Evolutionary conservation across 2,329 filamentous ascomycete genomes (phyloP).

Genomic region (Remersonia thermophila): DNA sequence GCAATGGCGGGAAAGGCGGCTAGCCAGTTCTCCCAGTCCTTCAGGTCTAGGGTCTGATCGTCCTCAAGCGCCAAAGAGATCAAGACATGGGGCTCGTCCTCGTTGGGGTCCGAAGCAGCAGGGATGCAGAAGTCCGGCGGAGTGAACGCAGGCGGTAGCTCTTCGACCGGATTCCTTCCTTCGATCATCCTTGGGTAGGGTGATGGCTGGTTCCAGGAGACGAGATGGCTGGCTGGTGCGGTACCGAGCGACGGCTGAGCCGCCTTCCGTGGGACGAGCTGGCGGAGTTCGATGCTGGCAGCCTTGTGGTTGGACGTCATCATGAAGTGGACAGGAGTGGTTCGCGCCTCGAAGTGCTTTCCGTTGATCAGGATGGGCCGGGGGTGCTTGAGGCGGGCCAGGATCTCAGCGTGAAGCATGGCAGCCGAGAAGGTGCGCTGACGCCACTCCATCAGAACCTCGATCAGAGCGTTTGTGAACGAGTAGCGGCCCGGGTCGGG

Average conservation of each 20-base stretch:
- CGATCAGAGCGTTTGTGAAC: slow-evolving; percentile 46
- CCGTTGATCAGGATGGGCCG: slow-evolving; percentile 45
- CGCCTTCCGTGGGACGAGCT: slow-evolving; percentile 21
- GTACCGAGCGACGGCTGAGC: slow-evolving; percentile 20
- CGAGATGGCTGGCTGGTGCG: slow-evolving; percentile 22
- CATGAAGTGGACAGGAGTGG: slow-evolving; percentile 50
- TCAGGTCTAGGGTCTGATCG: slow-evolving; percentile 43
- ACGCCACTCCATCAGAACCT: slow-evolving; percentile 46
- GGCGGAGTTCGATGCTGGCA: slow-evolving; percentile 44
- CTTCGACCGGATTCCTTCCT: slow-evolving; percentile 7
- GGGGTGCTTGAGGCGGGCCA: slow-evolving; percentile 48
- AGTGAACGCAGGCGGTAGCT: slow-evolving; percentile 1
- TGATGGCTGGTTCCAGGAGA: slow-evolving; percentile 6
- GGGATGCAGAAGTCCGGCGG: slow-evolving; percentile 10
- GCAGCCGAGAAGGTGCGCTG: slow-evolving; percentile 43
- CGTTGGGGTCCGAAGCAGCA: slow-evolving; percentile 32
- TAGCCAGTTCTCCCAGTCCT: slow-evolving; percentile 48
- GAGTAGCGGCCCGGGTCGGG: slow-evolving; percentile 47
- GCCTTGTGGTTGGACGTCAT: slow-evolving; percentile 49
- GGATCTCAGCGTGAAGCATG: slow-evolving; percentile 48
- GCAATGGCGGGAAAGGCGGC: slow-evolving; percentile 43
- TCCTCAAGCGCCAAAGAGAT: slow-evolving; percentile 48
- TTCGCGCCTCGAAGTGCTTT: slow-evolving; percentile 43
- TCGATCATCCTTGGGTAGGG: slow-evolving; percentile 6
- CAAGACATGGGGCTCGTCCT: slow-evolving; percentile 47